phyloP scores from a whole-genome alignment of 2,329 filamentous ascomycete species.

The Colletotrichum lentis region DNA sequence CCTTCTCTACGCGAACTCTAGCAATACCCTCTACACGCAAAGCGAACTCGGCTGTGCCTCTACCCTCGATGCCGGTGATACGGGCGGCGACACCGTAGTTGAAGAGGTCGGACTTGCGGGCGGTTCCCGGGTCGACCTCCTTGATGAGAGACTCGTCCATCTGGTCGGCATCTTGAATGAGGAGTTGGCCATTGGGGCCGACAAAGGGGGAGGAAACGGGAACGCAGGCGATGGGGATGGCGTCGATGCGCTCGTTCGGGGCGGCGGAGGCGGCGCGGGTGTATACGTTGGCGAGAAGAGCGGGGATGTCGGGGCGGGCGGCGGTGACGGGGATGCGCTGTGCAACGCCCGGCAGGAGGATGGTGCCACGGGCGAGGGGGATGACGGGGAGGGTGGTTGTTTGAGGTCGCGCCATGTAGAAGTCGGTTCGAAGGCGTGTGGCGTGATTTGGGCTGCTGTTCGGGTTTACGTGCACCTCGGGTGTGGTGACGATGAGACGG shows the following conservation, averaged over 20 bases:
- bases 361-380: constrained; percentile 79
- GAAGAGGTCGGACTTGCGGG: constrained; percentile 78
- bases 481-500: constrained; percentile 18
- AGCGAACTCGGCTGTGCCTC: constrained; percentile 77
- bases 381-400: constrained; percentile 74
- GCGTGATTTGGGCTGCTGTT: constrained; percentile 13
- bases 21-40: constrained; percentile 86
- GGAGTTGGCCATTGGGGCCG: constrained; percentile 75
- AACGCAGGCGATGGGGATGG: constrained; percentile 84
- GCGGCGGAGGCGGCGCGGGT: constrained; percentile 75
- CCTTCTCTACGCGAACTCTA: constrained; percentile 77
- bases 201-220: constrained; percentile 81
- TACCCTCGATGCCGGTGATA: constrained; percentile 80
- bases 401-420: constrained; percentile 44
- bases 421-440: neutral
- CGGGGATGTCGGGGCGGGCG: constrained; percentile 84
- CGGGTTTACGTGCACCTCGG: constrained; percentile 19
- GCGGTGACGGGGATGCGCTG: constrained; percentile 83
- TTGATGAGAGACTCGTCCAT: constrained; percentile 54
- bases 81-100: constrained; percentile 82
- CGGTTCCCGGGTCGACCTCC: constrained; percentile 65
- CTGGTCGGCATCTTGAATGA: constrained; percentile 72
- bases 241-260: constrained; percentile 68
- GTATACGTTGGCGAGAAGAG: constrained; percentile 86
- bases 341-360: constrained; percentile 86